Percentiles rank a stretch among this genome's conserved stretches.
Evolutionary conservation across 169 alveolate species (phyloP).

Genomic region (Plasmodium gaboni): DNA sequence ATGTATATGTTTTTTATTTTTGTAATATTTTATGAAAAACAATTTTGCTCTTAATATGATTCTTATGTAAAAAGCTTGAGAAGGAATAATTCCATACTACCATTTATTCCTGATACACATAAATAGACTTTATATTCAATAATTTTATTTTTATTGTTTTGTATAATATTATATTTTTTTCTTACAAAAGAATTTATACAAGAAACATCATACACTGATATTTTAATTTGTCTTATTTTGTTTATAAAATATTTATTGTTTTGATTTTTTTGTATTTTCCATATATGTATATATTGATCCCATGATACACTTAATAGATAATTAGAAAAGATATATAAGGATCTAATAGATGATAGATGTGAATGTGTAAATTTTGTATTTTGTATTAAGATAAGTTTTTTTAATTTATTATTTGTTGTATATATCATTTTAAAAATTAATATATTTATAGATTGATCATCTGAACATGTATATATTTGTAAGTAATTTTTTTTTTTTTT

Average conservation of each 20-base stretch:
- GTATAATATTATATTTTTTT: slow-evolving; percentile 11
- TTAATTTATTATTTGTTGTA: not conserved
- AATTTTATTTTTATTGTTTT: not conserved
- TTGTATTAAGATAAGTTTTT: slow-evolving; percentile 7
- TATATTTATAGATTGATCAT: slow-evolving; percentile 70
- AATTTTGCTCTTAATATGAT: not conserved
- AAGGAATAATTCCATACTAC: slow-evolving; percentile 7
- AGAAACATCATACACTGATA: slow-evolving; percentile 67
- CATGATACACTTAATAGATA: slow-evolving; percentile 48
- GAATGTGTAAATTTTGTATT: slow-evolving; percentile 27
- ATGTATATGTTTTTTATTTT: no score
- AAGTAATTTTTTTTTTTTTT: slow-evolving; percentile 1
- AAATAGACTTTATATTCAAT: not conserved
- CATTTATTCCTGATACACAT: slow-evolving; percentile 21
- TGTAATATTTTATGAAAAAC: not conserved
- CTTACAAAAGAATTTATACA: slow-evolving; percentile 24
- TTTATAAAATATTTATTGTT: not conserved
- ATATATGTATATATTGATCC: slow-evolving; percentile 58
- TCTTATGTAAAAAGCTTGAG: not conserved
- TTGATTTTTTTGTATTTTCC: slow-evolving; percentile 25
- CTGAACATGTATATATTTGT: slow-evolving; percentile 50
- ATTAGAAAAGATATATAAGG: slow-evolving; percentile 15
- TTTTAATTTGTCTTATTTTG: slow-evolving; percentile 19
- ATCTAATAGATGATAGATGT: slow-evolving; percentile 63
- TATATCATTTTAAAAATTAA: slow-evolving; percentile 9